These are phyloP conservation scores for Macadamia tetraphylla DNA, from an alignment of 164 flowering plant species.

Conservation along the genomic window DNA sequence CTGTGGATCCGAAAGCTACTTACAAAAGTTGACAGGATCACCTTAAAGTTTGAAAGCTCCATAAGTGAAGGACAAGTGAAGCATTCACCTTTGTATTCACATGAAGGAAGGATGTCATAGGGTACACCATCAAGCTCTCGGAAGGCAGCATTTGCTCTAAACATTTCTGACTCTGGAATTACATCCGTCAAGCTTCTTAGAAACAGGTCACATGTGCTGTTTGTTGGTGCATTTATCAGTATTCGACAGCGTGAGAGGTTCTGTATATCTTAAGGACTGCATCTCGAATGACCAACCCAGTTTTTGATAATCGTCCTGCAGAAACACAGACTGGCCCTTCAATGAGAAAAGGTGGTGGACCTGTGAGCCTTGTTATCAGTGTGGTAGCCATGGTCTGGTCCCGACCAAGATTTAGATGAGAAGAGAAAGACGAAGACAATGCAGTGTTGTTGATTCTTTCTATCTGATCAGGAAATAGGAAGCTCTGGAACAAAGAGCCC, in stretches of 20 bases:
- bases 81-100: constrained; percentile 26
- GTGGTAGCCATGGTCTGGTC: constrained; percentile 11
- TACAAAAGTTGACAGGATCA: constrained; percentile 36
- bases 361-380: constrained; percentile 15
- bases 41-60: constrained; percentile 22
- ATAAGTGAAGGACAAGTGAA: constrained; percentile 34
- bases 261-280: constrained; percentile 21
- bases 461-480: constrained; percentile 24
- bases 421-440: too few species aligned
- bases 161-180: constrained; percentile 27
- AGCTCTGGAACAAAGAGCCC: constrained; percentile 17
- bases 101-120: constrained; percentile 27
- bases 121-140: constrained; percentile 35
- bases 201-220: constrained; percentile 31
- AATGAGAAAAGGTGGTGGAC: constrained; percentile 31
- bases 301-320: constrained; percentile 7
- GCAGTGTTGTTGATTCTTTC: neutral
- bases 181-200: constrained; percentile 23
- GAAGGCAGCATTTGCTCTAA: constrained; percentile 48
- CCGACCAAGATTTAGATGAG: neutral
- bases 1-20: constrained; percentile 34
- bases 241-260: constrained; percentile 11
- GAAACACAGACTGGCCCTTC: constrained; percentile 13
- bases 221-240: constrained; percentile 32
- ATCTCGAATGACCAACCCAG: constrained; percentile 21